Percentiles rank a stretch among this genome's conserved stretches.
phyloP scores from a whole-genome alignment of 1,284 basidiomycete species.

The Cystobasidium sp. region DNA sequence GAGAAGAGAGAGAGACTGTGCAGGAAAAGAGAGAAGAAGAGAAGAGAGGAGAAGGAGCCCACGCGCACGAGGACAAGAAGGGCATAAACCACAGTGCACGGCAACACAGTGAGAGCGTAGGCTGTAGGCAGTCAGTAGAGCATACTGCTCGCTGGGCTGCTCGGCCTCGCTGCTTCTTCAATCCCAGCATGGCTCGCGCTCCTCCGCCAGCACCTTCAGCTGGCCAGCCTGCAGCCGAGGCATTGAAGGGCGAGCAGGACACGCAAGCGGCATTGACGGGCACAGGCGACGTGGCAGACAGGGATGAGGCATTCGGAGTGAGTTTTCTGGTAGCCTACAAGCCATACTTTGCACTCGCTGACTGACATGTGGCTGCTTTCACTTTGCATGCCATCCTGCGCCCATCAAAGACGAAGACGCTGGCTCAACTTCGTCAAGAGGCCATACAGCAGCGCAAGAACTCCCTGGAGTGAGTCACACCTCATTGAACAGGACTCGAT shows the following conservation, averaged over 20 bases:
- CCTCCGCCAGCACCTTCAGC: conserved; percentile 16
- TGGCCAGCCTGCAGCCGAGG: conserved; percentile 6
- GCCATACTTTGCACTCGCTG: conserved; percentile 75
- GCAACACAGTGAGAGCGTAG: neutral
- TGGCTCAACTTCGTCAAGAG: conserved; percentile 36
- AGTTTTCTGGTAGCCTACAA: conserved; percentile 45
- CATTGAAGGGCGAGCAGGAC: conserved; percentile 10
- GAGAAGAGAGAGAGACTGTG: neutral
- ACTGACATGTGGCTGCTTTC: neutral
- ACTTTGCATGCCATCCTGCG: conserved; percentile 1
- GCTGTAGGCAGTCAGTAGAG: neutral
- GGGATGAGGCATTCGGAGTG: conserved; percentile 46
- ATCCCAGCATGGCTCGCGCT: conserved; percentile 25
- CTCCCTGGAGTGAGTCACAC: conserved; percentile 16
- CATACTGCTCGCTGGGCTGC: neutral
- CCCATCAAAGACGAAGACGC: conserved; percentile 33
- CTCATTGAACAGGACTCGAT: neutral
- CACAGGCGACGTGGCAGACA: conserved; percentile 20
- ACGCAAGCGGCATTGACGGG: neutral
- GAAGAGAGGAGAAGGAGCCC: conserved; percentile 3
- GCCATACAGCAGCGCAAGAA: conserved; percentile 30
- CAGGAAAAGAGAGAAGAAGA: neutral
- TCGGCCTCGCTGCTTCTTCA: neutral
- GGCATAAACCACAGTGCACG: neutral
- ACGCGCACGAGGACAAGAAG: neutral